Evolutionary conservation across 495 filamentous ascomycete species (phyloP).

Genomic region (Amphirosellinia nigrospora): DNA sequence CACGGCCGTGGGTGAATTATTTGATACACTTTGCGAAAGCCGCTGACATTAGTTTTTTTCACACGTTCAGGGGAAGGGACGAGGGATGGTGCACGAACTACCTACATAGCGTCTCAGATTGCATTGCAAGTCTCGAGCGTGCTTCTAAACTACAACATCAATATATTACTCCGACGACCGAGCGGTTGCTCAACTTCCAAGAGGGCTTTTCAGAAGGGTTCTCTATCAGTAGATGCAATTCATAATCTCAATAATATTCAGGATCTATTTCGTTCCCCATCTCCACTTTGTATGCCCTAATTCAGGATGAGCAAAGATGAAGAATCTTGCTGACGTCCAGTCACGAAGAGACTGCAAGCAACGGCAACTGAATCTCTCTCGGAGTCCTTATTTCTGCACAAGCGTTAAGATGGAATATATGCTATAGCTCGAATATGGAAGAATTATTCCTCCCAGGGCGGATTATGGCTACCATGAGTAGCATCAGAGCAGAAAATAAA

Average conservation of each 20-base stretch:
- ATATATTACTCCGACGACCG: slow-evolving; percentile 58
- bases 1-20: background rate
- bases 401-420: too few relatives aligned
- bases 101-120: background rate
- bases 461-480: background rate
- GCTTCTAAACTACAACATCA: too few relatives aligned
- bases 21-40: background rate
- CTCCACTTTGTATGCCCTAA: background rate
- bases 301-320: background rate
- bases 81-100: too few relatives aligned
- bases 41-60: background rate
- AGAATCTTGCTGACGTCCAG: background rate
- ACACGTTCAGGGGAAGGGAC: background rate
- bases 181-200: slow-evolving; percentile 49
- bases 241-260: slow-evolving; percentile 61
- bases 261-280: background rate
- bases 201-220: slow-evolving; percentile 56
- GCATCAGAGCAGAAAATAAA: background rate
- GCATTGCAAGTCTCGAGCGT: slow-evolving; percentile 50
- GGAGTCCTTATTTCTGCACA: too few relatives aligned
- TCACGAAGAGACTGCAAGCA: too few relatives aligned
- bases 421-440: too few relatives aligned
- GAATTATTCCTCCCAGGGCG: too few relatives aligned
- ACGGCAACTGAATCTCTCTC: too few relatives aligned
- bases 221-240: slow-evolving; percentile 64